Evolutionary conservation across 306 rosid genomes (phyloP), one percentile per base, ranked within the genome.

Genomic region (Crataegus laevigata): DNA sequence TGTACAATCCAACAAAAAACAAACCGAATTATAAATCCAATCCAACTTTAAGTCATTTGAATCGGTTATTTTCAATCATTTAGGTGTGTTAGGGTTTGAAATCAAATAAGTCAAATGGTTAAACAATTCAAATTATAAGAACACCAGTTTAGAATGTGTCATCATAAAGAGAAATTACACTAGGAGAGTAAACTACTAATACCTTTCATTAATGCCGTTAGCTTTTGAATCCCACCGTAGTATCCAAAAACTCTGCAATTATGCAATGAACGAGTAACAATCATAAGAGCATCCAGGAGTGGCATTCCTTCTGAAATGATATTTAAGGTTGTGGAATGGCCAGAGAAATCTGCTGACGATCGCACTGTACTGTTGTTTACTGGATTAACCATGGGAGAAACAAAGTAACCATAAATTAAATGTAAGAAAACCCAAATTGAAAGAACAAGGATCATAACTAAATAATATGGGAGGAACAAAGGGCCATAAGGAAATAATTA

Each of bases 201-300:
- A 94, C 99, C 99, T 92, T 94, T 94, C 99, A 92, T 87, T 80
- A 94, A 71, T 43, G 96, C 99, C 8, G 91, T 92, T 34, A 94
- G 90, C 82, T 92, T 94, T 78, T 88, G 96, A 83, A 94, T 84
- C 73, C 99, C 99, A 74, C 96, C 89, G 79, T 83, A 88, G 86
- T 90, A 92, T 79, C 99, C 96, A 84, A 94, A 92, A 66, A 92
- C 87, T 80, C 90, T 87, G 83, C 99, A 94, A 85, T 92, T 94
- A 68, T 94, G 90, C 85, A 90, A 80, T 29, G 99, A 91, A 71
- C 90, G 93, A 67, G 82, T 79, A 66, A 90, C 81, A 82, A 94
- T 88, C 79, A 78, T 84, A 79, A 92, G 83, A 65, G 96, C 91
- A 75, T 92, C 96, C 88, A 94, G 83, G 80, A 90, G 81, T 26